Evolutionary conservation across 495 filamentous ascomycete species (phyloP).

Genomic region (Chaetomium tenue): DNA sequence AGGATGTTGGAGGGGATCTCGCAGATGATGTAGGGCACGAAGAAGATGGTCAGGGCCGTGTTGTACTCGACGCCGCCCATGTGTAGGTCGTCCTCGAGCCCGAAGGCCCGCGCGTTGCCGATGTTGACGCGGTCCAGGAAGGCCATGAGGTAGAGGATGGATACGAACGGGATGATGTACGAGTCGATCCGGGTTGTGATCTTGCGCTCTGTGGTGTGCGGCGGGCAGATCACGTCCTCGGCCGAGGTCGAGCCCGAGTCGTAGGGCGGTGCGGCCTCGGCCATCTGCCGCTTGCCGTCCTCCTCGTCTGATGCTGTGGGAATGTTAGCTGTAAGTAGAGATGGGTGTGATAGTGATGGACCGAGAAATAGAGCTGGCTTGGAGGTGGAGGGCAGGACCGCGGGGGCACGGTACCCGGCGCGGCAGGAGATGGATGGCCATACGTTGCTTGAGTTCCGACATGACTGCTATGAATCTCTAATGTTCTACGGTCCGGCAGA

Average conservation of each 20-base stretch:
- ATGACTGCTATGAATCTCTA: background rate
- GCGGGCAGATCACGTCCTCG: slow-evolving; percentile 24
- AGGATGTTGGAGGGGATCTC: slow-evolving; percentile 90
- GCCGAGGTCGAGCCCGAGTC: background rate
- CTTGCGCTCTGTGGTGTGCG: slow-evolving; percentile 55
- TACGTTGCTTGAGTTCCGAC: slow-evolving; percentile 20
- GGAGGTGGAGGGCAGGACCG: background rate
- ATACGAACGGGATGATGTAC: slow-evolving; percentile 76
- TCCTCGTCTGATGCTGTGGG: slow-evolving; percentile 17
- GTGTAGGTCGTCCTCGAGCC: slow-evolving; percentile 61
- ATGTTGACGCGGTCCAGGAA: slow-evolving; percentile 82
- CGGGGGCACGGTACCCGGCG: background rate
- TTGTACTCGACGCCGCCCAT: slow-evolving; percentile 65
- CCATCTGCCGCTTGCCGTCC: slow-evolving; percentile 1
- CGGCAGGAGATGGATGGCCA: background rate
- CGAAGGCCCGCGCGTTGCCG: slow-evolving; percentile 62
- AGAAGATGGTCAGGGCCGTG: slow-evolving; percentile 82
- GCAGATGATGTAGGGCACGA: slow-evolving; percentile 83
- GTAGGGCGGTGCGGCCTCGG: slow-evolving; percentile 3
- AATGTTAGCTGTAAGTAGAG: background rate
- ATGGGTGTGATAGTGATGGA: background rate
- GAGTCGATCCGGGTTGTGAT: slow-evolving; percentile 76
- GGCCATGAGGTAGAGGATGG: slow-evolving; percentile 78
- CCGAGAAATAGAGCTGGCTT: background rate
- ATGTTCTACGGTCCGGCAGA: background rate